These are phyloP conservation scores for Apiospora marii DNA, from an alignment of 2,329 filamentous ascomycete genomes.

Conservation along the genomic window DNA sequence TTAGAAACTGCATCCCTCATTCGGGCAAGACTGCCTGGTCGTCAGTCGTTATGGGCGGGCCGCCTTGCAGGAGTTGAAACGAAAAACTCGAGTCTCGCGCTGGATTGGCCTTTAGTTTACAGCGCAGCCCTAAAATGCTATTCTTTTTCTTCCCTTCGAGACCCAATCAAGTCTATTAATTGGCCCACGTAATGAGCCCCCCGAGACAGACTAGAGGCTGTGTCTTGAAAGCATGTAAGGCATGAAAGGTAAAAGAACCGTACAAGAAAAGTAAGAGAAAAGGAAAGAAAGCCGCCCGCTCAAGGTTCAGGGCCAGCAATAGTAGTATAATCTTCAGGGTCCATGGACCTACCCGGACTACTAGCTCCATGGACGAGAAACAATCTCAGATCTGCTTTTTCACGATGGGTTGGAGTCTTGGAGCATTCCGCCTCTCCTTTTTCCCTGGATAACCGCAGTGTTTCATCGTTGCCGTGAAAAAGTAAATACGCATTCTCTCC, in stretches of 20 bases:
- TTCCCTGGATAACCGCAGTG: neutral
- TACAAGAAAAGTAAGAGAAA: neutral
- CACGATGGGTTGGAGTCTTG: neutral
- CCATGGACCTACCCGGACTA: neutral
- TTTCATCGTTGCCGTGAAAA: neutral
- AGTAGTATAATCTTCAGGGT: neutral
- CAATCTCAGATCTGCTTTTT: neutral
- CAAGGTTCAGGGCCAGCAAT: neutral
- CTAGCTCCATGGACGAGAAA: neutral
- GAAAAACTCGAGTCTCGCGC: neutral
- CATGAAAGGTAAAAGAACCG: neutral
- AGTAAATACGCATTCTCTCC: neutral
- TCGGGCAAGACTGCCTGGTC: neutral
- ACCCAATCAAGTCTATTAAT: neutral
- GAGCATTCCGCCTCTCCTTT: neutral
- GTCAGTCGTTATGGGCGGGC: neutral
- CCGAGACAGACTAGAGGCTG: neutral
- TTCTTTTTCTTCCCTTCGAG: neutral
- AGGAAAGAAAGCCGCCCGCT: neutral
- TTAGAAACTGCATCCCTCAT: neutral
- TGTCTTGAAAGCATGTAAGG: constrained; percentile 5
- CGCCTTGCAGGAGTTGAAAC: neutral
- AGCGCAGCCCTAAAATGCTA: neutral
- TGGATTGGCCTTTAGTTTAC: neutral
- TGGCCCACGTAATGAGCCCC: neutral